Conservation (phyloP, 2,329 filamentous ascomycete species). For the Fusarium poae region DNA sequence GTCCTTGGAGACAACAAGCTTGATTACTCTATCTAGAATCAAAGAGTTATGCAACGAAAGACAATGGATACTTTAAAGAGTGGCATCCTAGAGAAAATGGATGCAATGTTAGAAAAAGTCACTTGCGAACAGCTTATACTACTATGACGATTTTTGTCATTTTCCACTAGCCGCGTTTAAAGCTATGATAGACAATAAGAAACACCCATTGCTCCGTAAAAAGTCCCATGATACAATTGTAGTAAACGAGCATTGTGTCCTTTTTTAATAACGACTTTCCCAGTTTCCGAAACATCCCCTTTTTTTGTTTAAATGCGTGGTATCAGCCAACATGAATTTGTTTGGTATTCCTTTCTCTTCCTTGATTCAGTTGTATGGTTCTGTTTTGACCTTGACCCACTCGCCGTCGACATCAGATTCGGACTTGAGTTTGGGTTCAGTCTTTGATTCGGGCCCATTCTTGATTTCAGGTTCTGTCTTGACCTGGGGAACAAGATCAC, state of each 20-base stretch:
- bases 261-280: neutral
- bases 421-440: slow-evolving; percentile 69
- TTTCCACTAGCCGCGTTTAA: slow-evolving; percentile 33
- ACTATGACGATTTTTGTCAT: slow-evolving; percentile 31
- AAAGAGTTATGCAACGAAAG: neutral
- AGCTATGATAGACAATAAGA: slow-evolving; percentile 31
- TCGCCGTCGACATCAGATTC: slow-evolving; percentile 64
- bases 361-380: neutral
- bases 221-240: slow-evolving; percentile 46
- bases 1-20: slow-evolving; percentile 68
- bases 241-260: slow-evolving; percentile 25
- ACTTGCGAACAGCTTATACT: slow-evolving; percentile 15
- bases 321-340: slow-evolving; percentile 35
- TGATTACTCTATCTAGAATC: slow-evolving; percentile 57
- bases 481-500: neutral
- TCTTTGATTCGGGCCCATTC: slow-evolving; percentile 66
- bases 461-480: neutral
- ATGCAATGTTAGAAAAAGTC: neutral
- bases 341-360: slow-evolving; percentile 12
- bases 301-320: slow-evolving; percentile 39
- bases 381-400: neutral
- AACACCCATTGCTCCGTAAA: slow-evolving; percentile 40
- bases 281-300: slow-evolving; percentile 5
- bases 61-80: neutral
- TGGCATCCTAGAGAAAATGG: slow-evolving; percentile 15